These are phyloP conservation scores for Blastobotrys buckinghamii DNA, from an alignment of 1,139 yeast species.

Conservation along the genomic window DNA sequence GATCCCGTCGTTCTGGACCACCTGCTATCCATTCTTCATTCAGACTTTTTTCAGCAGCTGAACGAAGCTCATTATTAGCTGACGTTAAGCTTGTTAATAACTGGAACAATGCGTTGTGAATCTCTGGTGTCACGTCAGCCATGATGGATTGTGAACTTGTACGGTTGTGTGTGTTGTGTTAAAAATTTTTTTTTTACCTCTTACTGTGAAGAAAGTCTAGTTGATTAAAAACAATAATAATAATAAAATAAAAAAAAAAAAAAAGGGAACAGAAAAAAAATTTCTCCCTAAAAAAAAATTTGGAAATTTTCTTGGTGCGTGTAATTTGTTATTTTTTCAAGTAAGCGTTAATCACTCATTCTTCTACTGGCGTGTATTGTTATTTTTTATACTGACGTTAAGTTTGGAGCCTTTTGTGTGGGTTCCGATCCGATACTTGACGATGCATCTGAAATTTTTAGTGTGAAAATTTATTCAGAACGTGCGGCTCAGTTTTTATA, in stretches of 20 bases:
- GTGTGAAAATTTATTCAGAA: too few species aligned
- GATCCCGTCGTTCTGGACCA: constrained; percentile 48
- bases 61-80: constrained; percentile 65
- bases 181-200: not conserved
- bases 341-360: too few species aligned
- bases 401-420: too few species aligned
- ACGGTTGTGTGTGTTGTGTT: not conserved
- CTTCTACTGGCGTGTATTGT: too few species aligned
- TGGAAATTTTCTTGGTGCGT: too few species aligned
- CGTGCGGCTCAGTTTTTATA: too few species aligned
- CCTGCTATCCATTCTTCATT: constrained; percentile 65
- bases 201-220: not conserved
- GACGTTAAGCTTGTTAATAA: constrained; percentile 69
- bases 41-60: constrained; percentile 70
- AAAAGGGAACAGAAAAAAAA: too few species aligned
- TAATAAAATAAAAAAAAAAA: not conserved
- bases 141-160: constrained; percentile 14
- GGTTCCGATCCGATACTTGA: too few species aligned
- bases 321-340: too few species aligned
- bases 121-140: constrained; percentile 51
- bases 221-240: not conserved
- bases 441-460: too few species aligned
- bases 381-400: too few species aligned
- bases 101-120: constrained; percentile 48
- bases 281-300: too few species aligned